Evolutionary conservation across 768 basidiomycete genomes (phyloP).

Genomic region (Suillus discolor): DNA sequence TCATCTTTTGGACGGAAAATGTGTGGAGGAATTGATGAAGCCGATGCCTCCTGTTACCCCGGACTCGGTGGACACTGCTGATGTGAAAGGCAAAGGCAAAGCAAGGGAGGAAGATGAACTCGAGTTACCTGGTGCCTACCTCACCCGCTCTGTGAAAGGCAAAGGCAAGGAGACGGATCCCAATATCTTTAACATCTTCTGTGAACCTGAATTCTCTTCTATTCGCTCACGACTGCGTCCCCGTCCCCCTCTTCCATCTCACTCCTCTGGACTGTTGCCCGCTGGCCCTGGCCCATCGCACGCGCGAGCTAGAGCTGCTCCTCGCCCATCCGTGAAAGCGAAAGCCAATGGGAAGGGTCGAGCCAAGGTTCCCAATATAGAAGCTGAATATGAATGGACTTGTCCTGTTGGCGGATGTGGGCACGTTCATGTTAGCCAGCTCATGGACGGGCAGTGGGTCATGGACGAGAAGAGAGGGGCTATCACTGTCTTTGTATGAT

Average conservation of each 20-base stretch:
- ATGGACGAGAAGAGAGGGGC: slow-evolving; percentile 51
- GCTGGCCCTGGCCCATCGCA: slow-evolving; percentile 11
- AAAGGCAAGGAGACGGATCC: slow-evolving; percentile 39
- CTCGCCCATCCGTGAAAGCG: slow-evolving; percentile 12
- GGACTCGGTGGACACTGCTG: slow-evolving; percentile 10
- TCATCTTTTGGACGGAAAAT: slow-evolving; percentile 80
- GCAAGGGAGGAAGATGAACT: slow-evolving; percentile 9
- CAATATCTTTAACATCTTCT: slow-evolving; percentile 15
- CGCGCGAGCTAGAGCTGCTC: slow-evolving; percentile 7
- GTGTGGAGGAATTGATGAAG: slow-evolving; percentile 58
- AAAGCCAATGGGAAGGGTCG: slow-evolving; percentile 39
- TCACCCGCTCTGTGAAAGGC: slow-evolving; percentile 10
- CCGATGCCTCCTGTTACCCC: slow-evolving; percentile 30
- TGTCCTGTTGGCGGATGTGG: slow-evolving; percentile 68
- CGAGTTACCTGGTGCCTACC: not conserved
- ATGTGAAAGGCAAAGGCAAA: slow-evolving; percentile 36
- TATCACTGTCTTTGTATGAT: slow-evolving; percentile 43
- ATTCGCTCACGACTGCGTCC: slow-evolving; percentile 65
- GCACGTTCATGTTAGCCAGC: slow-evolving; percentile 55
- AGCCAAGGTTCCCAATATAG: slow-evolving; percentile 36
- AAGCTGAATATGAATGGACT: slow-evolving; percentile 57
- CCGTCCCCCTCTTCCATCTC: slow-evolving; percentile 30
- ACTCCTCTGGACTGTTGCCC: slow-evolving; percentile 9
- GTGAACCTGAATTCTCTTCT: slow-evolving; percentile 28
- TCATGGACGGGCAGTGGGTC: slow-evolving; percentile 60